Evolutionary conservation across 768 basidiomycete genomes (phyloP).

Genomic region (Lyophyllum decastes): DNA sequence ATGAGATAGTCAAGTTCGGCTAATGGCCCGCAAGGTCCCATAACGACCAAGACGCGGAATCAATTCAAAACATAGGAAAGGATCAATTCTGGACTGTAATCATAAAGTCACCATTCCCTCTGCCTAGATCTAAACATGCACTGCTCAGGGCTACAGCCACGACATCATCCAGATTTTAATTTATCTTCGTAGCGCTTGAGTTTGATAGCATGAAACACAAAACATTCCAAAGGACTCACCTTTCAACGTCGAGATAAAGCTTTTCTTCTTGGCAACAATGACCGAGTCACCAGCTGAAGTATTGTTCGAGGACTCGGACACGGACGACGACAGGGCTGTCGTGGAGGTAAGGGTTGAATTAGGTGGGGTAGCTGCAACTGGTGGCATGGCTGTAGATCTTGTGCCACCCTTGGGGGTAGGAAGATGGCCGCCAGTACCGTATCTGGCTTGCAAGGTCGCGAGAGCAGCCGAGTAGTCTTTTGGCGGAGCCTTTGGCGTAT

Average conservation of each 20-base stretch:
- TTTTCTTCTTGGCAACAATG: conserved; percentile 3
- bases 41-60: too few species aligned
- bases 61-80: too few species aligned
- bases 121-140: neutral
- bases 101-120: too few species aligned
- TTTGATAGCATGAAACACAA: neutral
- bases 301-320: neutral
- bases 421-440: conserved; percentile 30
- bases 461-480: conserved; percentile 41
- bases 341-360: conserved; percentile 15
- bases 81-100: too few species aligned
- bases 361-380: conserved; percentile 10
- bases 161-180: conserved; percentile 1
- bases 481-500: neutral
- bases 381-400: conserved; percentile 7
- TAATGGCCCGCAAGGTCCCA: too few species aligned
- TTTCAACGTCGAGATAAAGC: conserved; percentile 8
- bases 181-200: neutral
- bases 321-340: neutral
- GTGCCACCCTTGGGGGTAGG: conserved; percentile 28
- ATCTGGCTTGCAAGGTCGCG: conserved; percentile 34
- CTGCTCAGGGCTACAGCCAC: neutral
- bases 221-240: conserved; percentile 3
- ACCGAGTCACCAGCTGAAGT: neutral
- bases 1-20: too few species aligned